Evolutionary conservation across 192 early-diverging fungal genomes (phyloP).

Genomic region (Podila epigama): DNA sequence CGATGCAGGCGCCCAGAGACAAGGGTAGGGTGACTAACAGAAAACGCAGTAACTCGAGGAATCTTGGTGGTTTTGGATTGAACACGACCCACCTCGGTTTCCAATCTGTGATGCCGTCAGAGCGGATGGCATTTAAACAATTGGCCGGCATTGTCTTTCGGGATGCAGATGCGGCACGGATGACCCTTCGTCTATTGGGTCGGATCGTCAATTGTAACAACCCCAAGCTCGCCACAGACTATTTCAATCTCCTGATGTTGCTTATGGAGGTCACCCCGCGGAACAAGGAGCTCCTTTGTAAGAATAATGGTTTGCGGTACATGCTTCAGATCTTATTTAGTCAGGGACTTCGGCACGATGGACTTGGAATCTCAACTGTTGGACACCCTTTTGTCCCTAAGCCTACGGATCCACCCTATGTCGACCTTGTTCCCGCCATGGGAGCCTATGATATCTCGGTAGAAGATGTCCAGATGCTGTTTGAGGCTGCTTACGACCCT

Average conservation of each 20-base stretch:
- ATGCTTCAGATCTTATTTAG: constrained; percentile 51
- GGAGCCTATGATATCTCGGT: constrained; percentile 52
- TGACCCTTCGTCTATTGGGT: constrained; percentile 45
- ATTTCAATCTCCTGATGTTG: constrained; percentile 50
- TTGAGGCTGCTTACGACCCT: constrained; percentile 52
- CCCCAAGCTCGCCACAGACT: constrained; percentile 43
- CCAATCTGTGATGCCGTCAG: constrained; percentile 31
- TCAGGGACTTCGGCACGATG: constrained; percentile 26
- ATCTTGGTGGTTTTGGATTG: constrained; percentile 50
- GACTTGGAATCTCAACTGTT: constrained; percentile 6
- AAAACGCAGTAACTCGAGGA: constrained; percentile 51
- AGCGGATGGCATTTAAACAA: constrained; percentile 38
- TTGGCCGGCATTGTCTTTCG: constrained; percentile 48
- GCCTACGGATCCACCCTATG: constrained; percentile 39
- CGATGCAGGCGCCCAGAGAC: constrained; percentile 7
- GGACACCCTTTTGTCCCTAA: constrained; percentile 28
- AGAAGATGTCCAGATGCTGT: constrained; percentile 41
- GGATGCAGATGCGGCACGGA: constrained; percentile 49
- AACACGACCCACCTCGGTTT: constrained; percentile 47
- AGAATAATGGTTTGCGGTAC: constrained; percentile 42
- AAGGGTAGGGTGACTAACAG: constrained; percentile 26
- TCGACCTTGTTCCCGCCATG: constrained; percentile 51
- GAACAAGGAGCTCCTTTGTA: constrained; percentile 51
- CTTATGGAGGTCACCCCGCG: constrained; percentile 54
- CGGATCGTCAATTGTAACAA: constrained; percentile 42